Evolutionary conservation across 2,329 filamentous ascomycete species (phyloP).

Genomic region (Aureobasidium sp.): DNA sequence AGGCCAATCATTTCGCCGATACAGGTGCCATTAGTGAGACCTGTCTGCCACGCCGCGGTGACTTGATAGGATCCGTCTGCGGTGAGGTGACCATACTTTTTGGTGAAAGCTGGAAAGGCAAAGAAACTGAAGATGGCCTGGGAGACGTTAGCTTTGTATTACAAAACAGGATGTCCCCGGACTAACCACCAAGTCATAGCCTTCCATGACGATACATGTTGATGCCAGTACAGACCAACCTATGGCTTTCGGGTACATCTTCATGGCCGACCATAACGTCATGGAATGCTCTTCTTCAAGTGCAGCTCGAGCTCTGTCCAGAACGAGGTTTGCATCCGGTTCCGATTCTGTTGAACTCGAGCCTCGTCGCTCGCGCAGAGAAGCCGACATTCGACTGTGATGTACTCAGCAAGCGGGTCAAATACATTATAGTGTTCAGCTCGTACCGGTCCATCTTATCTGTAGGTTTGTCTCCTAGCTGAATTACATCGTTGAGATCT

Average conservation of each 20-base stretch:
- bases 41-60: conserved; percentile 48
- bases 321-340: conserved; percentile 24
- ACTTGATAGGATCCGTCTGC: conserved; percentile 36
- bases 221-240: conserved; percentile 26
- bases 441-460: conserved; percentile 2
- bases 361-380: neutral
- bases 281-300: conserved; percentile 35
- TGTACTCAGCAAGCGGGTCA: neutral
- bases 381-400: conserved; percentile 2
- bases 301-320: conserved; percentile 25
- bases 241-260: conserved; percentile 49
- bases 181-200: conserved; percentile 24
- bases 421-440: neutral
- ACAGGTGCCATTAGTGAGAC: conserved; percentile 47
- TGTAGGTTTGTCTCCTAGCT: neutral
- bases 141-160: neutral
- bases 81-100: conserved; percentile 32
- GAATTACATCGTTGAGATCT: neutral
- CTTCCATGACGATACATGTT: conserved; percentile 29
- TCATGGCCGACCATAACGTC: conserved; percentile 55
- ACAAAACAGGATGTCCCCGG: neutral
- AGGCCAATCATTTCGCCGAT: conserved; percentile 60
- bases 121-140: conserved; percentile 25
- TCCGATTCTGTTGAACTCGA: conserved; percentile 19
- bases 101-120: conserved; percentile 25